Evolutionary conservation across 1,139 yeast species (phyloP), one percentile per base, ranked within the genome.

Genomic region (Blastobotrys serpentis): DNA sequence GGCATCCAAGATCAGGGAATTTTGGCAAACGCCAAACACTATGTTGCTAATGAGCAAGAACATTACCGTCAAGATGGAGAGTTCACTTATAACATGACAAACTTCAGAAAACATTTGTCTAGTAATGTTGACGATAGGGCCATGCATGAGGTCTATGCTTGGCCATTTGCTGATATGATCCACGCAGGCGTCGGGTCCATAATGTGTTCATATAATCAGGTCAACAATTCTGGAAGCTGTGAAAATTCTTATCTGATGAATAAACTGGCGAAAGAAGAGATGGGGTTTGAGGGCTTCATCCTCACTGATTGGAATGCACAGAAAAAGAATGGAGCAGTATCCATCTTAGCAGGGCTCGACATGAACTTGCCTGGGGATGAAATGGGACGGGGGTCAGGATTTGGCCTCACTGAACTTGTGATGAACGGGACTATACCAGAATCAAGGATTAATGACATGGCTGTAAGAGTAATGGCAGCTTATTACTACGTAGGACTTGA

Each of bases 351-450:
- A 1, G 87, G 87, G 1, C 65, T 79, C 39, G 86, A 82, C 64
- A 79, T 82, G 84, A 70, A 77, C 4, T 81, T 82, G 86, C 86
- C 86, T 0, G 85, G 84, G 23, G 81, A 78, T 51, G 68, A 75
- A 1, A 73, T 73, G 53, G 76, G 75, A 49, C 70, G 78, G 14
- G 84, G 82, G 1, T 72, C 75, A 54, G 76, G 83, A 0, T 74
- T 70, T 52, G 66, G 77, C 36, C 67, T 81, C 51, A 79, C 85
- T 0, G 64, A 76, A 48, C 76, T 83, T 0, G 73, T 80, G 6
- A 75, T 76, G 60, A 81, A 81, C 60, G 75, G 75, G 26, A 77
- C 86, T 0, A 63, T 81, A 6, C 77, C 83, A 1, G 79, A 77
- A 54, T 69, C 72, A 51, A 68, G 86, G 52, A 67, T 81, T 32